These are phyloP conservation scores for Cryomyces antarcticus DNA, from an alignment of 495 filamentous ascomycete genomes.

Conservation along the genomic window DNA sequence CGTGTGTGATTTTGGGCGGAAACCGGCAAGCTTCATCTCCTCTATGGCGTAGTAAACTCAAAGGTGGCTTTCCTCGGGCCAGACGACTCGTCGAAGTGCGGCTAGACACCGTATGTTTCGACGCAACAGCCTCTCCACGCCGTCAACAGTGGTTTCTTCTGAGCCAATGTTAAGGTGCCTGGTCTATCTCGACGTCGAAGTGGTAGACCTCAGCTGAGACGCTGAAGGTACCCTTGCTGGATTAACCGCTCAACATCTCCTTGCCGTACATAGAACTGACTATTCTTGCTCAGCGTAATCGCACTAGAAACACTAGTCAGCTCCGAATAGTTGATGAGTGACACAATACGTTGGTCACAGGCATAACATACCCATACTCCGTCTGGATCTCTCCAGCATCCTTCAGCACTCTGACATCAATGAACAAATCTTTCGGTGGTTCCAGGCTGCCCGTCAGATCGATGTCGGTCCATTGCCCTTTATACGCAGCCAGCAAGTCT, in stretches of 20 bases:
- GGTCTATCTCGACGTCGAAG: too few species aligned
- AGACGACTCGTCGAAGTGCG: too few species aligned
- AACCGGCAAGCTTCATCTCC: too few species aligned
- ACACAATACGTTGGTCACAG: not conserved
- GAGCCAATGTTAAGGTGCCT: too few species aligned
- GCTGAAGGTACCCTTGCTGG: conserved; percentile 90
- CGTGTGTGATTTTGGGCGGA: too few species aligned
- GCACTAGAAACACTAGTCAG: conserved; percentile 31
- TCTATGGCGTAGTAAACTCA: too few species aligned
- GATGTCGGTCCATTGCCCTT: conserved; percentile 97
- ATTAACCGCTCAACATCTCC: conserved; percentile 93
- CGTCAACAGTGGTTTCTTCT: too few species aligned
- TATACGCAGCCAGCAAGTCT: conserved; percentile 86
- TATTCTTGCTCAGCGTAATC: conserved; percentile 93
- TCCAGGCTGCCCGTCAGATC: conserved; percentile 91
- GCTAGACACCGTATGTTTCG: too few species aligned
- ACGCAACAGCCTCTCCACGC: too few species aligned
- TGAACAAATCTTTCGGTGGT: conserved; percentile 86
- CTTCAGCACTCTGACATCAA: conserved; percentile 89
- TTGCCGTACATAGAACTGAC: conserved; percentile 91
- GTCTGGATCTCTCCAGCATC: conserved; percentile 98
- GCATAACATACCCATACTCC: conserved; percentile 72
- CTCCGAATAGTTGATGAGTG: not conserved
- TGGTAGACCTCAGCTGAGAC: conserved; percentile 43
- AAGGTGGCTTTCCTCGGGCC: too few species aligned